phyloP scores from a whole-genome alignment of 768 basidiomycete genomes.

The Termitomyces sp. region DNA sequence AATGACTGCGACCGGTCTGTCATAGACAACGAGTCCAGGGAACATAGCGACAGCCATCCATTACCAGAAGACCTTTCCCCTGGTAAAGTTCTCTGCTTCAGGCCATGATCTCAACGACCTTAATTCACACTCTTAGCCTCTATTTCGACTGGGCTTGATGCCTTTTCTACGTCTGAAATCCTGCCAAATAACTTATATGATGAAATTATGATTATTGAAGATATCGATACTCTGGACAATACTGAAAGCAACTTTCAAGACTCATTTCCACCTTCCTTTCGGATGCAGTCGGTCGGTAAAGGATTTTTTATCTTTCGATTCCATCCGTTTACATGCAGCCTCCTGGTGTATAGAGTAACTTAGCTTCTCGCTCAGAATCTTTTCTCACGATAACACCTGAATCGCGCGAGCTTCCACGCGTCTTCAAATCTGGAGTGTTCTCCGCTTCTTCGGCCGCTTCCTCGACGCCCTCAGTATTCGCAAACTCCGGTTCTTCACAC shows the following conservation, averaged over 20 bases:
- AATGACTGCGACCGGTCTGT: background rate
- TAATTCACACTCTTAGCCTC: background rate
- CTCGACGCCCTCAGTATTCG: background rate
- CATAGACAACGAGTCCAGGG: background rate
- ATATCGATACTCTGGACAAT: background rate
- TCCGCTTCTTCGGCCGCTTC: background rate
- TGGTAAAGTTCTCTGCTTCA: background rate
- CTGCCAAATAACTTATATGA: background rate
- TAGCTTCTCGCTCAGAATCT: background rate
- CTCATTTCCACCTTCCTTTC: background rate
- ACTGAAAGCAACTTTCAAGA: background rate
- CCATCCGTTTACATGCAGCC: background rate
- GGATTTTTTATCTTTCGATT: background rate
- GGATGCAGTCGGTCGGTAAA: background rate
- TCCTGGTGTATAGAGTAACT: background rate
- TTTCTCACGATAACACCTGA: background rate
- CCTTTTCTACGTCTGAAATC: background rate
- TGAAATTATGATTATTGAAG: constrained; percentile 5
- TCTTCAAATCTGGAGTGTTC: constrained; percentile 10
- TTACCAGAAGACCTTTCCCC: background rate
- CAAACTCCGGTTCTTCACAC: background rate
- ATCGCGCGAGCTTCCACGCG: background rate
- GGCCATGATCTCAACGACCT: background rate
- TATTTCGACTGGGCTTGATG: background rate
- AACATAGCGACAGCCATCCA: background rate